Evolutionary conservation across 306 rosid genomes (phyloP).

Genomic region (Dalbergia oliveri): DNA sequence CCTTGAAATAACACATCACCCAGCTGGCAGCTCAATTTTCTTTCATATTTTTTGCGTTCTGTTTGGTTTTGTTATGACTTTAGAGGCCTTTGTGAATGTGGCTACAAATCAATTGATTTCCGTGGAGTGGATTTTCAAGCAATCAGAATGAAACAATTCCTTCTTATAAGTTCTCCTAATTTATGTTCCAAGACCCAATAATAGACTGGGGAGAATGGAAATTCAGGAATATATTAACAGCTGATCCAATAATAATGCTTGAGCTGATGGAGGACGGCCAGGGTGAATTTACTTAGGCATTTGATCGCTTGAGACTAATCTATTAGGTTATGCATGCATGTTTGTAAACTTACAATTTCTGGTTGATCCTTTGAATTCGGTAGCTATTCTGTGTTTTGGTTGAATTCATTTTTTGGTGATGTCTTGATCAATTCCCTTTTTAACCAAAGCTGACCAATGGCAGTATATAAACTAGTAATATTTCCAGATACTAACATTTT

Average conservation of each 20-base stretch:
- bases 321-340: not conserved
- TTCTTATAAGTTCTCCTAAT: not conserved
- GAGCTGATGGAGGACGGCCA: not conserved
- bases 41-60: not conserved
- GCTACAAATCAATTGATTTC: slow-evolving; percentile 24
- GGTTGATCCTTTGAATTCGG: not conserved
- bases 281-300: not conserved
- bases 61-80: slow-evolving; percentile 24
- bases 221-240: not conserved
- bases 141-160: not conserved
- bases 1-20: slow-evolving; percentile 18
- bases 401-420: slow-evolving; percentile 4
- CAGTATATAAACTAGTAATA: slow-evolving; percentile 5
- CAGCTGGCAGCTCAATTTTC: not conserved
- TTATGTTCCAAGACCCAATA: not conserved
- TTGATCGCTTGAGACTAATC: slow-evolving; percentile 19
- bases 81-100: slow-evolving; percentile 8
- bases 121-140: slow-evolving; percentile 7
- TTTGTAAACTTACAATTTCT: slow-evolving; percentile 22
- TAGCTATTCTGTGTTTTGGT: not conserved
- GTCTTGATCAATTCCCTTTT: slow-evolving; percentile 24
- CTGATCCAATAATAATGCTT: not conserved
- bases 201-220: not conserved
- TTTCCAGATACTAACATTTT: slow-evolving; percentile 35
- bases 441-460: slow-evolving; percentile 1